Evolutionary conservation across 345 rosid genomes (phyloP).

Genomic region (Eutrema yunnanense): DNA sequence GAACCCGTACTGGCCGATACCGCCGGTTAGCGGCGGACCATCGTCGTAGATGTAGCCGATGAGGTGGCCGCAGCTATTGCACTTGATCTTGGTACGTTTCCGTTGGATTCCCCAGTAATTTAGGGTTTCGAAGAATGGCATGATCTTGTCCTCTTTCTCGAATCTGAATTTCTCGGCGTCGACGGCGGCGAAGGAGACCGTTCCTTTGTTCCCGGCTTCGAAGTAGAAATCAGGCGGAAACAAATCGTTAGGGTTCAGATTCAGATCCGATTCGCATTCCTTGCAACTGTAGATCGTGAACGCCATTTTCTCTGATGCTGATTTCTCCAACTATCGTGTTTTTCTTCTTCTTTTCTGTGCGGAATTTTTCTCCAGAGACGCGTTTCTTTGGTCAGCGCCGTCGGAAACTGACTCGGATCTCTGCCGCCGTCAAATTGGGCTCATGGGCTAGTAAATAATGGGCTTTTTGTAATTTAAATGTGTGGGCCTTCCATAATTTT

Average conservation of each 20-base stretch:
- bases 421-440: neutral
- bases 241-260: constrained; percentile 46
- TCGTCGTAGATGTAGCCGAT: constrained; percentile 77
- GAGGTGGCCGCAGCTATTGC: constrained; percentile 51
- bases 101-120: constrained; percentile 88
- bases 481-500: neutral
- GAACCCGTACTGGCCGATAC: constrained; percentile 63
- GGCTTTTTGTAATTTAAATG: neutral
- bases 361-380: constrained; percentile 14
- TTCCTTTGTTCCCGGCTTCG: constrained; percentile 89
- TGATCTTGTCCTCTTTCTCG: constrained; percentile 77
- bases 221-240: constrained; percentile 75
- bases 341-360: constrained; percentile 2
- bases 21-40: constrained; percentile 63
- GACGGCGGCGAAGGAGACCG: constrained; percentile 63
- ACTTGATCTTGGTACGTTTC: constrained; percentile 63
- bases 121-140: constrained; percentile 76
- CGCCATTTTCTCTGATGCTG: constrained; percentile 31
- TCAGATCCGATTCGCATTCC: constrained; percentile 69
- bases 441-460: neutral
- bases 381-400: constrained; percentile 28
- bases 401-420: constrained; percentile 15
- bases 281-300: constrained; percentile 55
- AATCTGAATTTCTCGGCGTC: constrained; percentile 67
- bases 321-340: neutral